Percentiles rank a stretch among this genome's conserved stretches.
These are phyloP conservation scores for Elongisporangium prolatum DNA, from an alignment of 352 stramenopile species.

Conservation along the genomic window DNA sequence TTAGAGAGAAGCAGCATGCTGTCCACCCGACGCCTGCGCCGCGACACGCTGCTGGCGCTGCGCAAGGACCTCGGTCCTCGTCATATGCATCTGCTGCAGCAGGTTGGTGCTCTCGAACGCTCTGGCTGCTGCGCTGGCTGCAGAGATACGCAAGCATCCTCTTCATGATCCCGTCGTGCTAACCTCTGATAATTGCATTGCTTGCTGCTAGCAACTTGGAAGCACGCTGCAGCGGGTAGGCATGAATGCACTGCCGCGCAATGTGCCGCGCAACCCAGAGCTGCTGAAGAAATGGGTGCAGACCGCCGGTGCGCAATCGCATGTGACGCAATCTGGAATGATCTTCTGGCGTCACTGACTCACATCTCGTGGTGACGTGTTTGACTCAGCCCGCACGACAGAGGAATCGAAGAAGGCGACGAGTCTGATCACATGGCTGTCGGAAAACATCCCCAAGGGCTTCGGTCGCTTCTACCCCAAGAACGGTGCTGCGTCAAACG, in stretches of 20 bases:
- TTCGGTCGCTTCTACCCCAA: constrained; percentile 87
- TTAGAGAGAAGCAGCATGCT: constrained; percentile 6
- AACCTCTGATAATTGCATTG: neutral
- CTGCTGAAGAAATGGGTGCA: constrained; percentile 45
- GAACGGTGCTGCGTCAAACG: constrained; percentile 30
- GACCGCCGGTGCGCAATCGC: constrained; percentile 33
- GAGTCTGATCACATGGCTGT: constrained; percentile 70
- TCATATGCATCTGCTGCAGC: constrained; percentile 68
- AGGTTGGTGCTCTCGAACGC: constrained; percentile 28
- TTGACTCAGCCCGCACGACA: constrained; percentile 30
- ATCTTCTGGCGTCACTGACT: neutral
- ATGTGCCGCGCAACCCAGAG: constrained; percentile 23
- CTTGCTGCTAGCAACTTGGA: constrained; percentile 49
- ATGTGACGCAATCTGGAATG: neutral
- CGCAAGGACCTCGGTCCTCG: constrained; percentile 47
- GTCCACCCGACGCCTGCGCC: constrained; percentile 66
- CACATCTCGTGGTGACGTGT: neutral
- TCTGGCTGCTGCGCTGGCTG: constrained; percentile 3
- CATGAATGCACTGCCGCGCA: constrained; percentile 24
- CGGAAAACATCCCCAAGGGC: constrained; percentile 75
- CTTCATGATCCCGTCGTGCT: neutral
- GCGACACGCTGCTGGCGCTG: constrained; percentile 43
- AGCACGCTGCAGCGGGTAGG: constrained; percentile 54
- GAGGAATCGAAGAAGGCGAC: constrained; percentile 44
- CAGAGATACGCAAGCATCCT: neutral